phyloP scores from a whole-genome alignment of 805 yeast genomes.

The Candida pseudofarinosa region DNA sequence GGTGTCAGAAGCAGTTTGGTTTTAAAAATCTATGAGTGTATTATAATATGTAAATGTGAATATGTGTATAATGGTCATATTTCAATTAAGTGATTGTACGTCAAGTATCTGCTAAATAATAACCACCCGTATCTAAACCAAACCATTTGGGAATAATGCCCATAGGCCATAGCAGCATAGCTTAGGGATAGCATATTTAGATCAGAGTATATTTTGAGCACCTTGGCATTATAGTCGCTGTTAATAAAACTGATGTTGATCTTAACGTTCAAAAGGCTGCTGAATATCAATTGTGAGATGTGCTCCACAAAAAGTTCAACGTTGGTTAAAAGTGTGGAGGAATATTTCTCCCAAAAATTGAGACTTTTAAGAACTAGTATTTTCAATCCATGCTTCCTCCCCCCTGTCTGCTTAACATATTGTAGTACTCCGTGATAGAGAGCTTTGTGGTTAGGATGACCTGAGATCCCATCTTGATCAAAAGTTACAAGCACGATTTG shows the following conservation, averaged over 20 bases:
- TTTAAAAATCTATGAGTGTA: slow-evolving; percentile 22
- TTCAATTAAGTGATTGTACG: slow-evolving; percentile 60
- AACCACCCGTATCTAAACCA: slow-evolving; percentile 96
- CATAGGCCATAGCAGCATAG: slow-evolving; percentile 72
- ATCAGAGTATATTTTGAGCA: slow-evolving; percentile 38
- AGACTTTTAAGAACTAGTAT: slow-evolving; percentile 32
- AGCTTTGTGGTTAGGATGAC: slow-evolving; percentile 82
- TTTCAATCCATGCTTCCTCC: slow-evolving; percentile 9
- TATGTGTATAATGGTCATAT: slow-evolving; percentile 4
- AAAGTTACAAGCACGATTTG: slow-evolving; percentile 60
- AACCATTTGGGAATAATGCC: slow-evolving; percentile 86
- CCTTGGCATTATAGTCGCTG: slow-evolving; percentile 13
- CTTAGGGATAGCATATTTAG: slow-evolving; percentile 38
- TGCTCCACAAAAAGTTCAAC: slow-evolving; percentile 35
- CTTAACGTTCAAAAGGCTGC: slow-evolving; percentile 28
- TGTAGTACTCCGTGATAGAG: slow-evolving; percentile 47
- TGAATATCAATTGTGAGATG: slow-evolving; percentile 27
- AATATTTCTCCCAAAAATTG: slow-evolving; percentile 46
- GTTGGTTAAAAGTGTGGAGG: slow-evolving; percentile 42
- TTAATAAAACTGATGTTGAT: slow-evolving; percentile 37
- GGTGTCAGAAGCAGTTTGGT: slow-evolving; percentile 52
- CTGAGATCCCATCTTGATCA: slow-evolving; percentile 77
- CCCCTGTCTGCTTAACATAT: slow-evolving; percentile 20
- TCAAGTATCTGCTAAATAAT: slow-evolving; percentile 68
- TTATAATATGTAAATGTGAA: too few species aligned